Evolutionary conservation across 2,329 filamentous ascomycete genomes (phyloP), one percentile per base, ranked within the genome.

Genomic region (Fusarium acutatum): DNA sequence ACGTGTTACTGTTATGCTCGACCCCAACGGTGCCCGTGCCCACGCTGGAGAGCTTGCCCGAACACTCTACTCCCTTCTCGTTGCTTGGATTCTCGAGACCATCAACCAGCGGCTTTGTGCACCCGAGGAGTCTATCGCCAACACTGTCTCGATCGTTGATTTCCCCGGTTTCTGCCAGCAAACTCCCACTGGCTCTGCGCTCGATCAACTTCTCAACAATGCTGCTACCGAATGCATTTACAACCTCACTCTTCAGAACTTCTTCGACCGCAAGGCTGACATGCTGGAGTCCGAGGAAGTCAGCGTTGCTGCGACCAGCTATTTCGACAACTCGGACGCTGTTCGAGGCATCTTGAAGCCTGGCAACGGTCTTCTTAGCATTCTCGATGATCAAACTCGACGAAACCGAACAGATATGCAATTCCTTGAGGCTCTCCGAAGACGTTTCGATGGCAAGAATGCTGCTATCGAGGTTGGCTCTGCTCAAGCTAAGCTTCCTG

Each of bases 1-100:
- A 86, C 92, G 96, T 61, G 96, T 99, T n/a, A 99, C 96, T 0
- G 94, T 99, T 74, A 97, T 99, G 95, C 89, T 99, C 38, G 96
- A 99, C 79, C 94, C 96, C 12, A 91, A 91, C 64, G 96, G 96
- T 43, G 96, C 96, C 50, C 92, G 95, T 57, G 92, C 91, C 43
- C 98, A 98, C 76, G 96, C 96, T 22, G 95, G 98, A 79, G 96
- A 98, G 82, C 89, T 99, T 54, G 95, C 96, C 9, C 90, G 96
- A 58, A 98, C 96, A 1, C 86, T 99, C 1, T 99, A 99, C 84
- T 96, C 95, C 10, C 90, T 99, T 14, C 87, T 99, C 12, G 96
- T 98, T 20, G 95, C 96, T 22, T 98, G 95, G 82, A 91, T 99
- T 43, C 94, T 98, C 77, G 96, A 99, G 84, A 92, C 88, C 65